These are phyloP conservation scores for Pseudonitzschia pungens DNA, from an alignment of 108 stramenopile species.

Conservation along the genomic window DNA sequence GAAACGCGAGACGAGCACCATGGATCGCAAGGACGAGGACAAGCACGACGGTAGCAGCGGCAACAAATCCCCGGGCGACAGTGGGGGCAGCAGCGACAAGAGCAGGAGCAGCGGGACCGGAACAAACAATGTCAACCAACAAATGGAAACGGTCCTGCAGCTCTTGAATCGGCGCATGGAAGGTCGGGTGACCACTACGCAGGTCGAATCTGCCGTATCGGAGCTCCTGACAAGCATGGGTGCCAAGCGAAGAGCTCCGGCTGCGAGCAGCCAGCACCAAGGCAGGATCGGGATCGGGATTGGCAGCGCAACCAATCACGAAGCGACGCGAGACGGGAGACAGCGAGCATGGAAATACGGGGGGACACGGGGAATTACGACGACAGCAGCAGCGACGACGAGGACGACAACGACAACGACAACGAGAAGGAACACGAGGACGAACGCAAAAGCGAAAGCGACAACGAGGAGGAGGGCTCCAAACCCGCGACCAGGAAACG, in stretches of 20 bases:
- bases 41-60: no score
- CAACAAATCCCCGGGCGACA: no score
- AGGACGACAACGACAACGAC: no score
- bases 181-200: slow-evolving; percentile 56
- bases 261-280: no score
- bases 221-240: slow-evolving; percentile 30
- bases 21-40: no score
- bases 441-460: not conserved
- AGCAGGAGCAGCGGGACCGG: not conserved
- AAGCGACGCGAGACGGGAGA: not conserved
- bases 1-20: no score
- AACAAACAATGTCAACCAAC: not conserved
- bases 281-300: not conserved
- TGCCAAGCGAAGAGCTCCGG: slow-evolving; percentile 1
- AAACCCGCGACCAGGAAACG: not conserved
- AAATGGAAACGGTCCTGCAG: slow-evolving; percentile 56
- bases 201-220: slow-evolving; percentile 62
- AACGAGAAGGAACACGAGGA: not conserved
- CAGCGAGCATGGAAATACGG: slow-evolving; percentile 6
- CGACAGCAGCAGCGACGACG: slow-evolving; percentile 16
- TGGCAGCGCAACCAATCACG: not conserved
- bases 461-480: not conserved
- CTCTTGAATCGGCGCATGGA: slow-evolving; percentile 54
- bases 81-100: not conserved
- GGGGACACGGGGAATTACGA: slow-evolving; percentile 41